Base-by-base conservation (phyloP, 441 rosid genomes). In the Hura crepitans region DNA sequence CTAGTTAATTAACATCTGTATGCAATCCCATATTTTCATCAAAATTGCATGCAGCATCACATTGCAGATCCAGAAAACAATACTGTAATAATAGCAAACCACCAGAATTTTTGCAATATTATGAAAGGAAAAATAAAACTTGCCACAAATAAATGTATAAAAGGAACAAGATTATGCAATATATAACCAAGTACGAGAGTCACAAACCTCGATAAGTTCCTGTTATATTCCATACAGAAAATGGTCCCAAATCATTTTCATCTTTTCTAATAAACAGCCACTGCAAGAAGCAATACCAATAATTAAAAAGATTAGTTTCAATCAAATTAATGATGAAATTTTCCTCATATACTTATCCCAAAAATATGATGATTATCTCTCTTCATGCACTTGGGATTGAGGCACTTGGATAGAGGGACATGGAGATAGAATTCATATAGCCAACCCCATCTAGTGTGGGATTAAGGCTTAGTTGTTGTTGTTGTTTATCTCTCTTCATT, bases 171-270 rank as follows among this genome's bases (percentile, higher is more conserved):
- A 17, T 4, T 22, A 13, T 64, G 66, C 47, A 42, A 70, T 23
- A 12, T 39, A 45, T 49, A 72, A 69, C 53, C 20, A 64, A 46
- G 61, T 50, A 59, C 39, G 55, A 56, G 30, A 75, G 62, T 74
- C 63, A 78, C 88, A 74, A 70, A 95, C 99, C 99, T 92, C 89
- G 83, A 81, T 92, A 95, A 66, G 99, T 92, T 83, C 99, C 99
- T 14, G 97, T 92, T 72, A 95, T 89, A 75, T 95, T 95, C 99
- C 97, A 95, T 3, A 82, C 82, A 13, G 91, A 72, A 70, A 83
- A 85, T 23, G 96, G 85, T 66, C 96, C 97, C 72, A 86, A 73
- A 65, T 84, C 91, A 62, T 62, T 83, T 72, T 83, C 87, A 37
- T 83, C 95, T 74, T 84, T 92, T 77, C 80, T 86, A 37, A 84